These are phyloP conservation scores for Clitocybe nebularis DNA, from an alignment of 1,284 basidiomycete genomes.

Conservation along the genomic window DNA sequence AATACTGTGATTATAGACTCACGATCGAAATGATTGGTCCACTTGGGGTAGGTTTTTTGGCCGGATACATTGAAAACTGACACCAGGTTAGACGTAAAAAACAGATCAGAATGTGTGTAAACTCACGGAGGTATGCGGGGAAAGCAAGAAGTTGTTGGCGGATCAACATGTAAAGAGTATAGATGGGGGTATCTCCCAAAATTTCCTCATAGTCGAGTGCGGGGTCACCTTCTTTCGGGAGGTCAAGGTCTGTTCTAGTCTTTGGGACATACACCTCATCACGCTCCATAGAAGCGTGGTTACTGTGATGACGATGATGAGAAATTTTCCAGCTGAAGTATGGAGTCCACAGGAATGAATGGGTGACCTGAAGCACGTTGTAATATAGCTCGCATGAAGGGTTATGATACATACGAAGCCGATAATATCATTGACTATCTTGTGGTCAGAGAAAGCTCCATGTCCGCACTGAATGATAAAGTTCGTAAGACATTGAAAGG, in stretches of 20 bases:
- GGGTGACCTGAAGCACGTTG: slow-evolving; percentile 23
- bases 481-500: not conserved
- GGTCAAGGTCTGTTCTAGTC: slow-evolving; percentile 47
- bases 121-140: slow-evolving; percentile 45
- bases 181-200: slow-evolving; percentile 58
- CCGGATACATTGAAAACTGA: slow-evolving; percentile 61
- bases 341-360: slow-evolving; percentile 48
- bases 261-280: slow-evolving; percentile 63
- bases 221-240: slow-evolving; percentile 30
- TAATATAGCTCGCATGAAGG: not conserved
- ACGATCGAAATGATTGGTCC: slow-evolving; percentile 62
- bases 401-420: slow-evolving; percentile 32
- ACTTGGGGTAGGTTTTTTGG: slow-evolving; percentile 63
- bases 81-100: no score
- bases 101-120: slow-evolving; percentile 35
- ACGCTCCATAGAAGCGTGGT: slow-evolving; percentile 53
- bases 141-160: slow-evolving; percentile 74
- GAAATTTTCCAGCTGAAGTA: slow-evolving; percentile 55
- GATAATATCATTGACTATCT: slow-evolving; percentile 29
- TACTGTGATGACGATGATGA: slow-evolving; percentile 51
- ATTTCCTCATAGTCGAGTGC: slow-evolving; percentile 50
- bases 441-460: slow-evolving; percentile 32
- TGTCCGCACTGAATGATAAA: slow-evolving; percentile 14
- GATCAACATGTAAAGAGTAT: slow-evolving; percentile 50
- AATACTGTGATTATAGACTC: slow-evolving; percentile 19